Base-by-base conservation (phyloP, 495 filamentous ascomycete genomes). In the Aspergillus steynii region DNA sequence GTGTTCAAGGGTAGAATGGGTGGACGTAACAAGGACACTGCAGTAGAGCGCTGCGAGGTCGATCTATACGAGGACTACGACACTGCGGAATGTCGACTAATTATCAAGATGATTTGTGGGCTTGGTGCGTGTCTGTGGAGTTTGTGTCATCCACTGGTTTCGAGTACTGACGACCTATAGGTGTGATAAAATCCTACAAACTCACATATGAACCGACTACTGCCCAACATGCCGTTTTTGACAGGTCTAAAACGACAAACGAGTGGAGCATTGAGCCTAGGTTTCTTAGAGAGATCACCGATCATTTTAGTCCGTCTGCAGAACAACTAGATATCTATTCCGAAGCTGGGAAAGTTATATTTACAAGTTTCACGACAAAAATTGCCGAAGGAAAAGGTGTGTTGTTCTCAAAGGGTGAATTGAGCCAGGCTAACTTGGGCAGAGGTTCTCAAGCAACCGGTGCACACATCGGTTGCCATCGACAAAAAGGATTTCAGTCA, bases 341-440 rank as follows among this genome's bases (percentile, higher is more conserved):
- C 7, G 89, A 96, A 50, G 79, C 83, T 29, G 86, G 82, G 26
- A 83, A 85, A 60, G 85, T 81, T 0, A 87, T 90, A 51, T 96
- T 99, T 65, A 97, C 92, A 2, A 97, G 93, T 71, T 98, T 94
- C 67, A 98, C 94, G 1, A 95, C 96, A 66, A 97, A 95, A 71
- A 84, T 93, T 45, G 84, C 83, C 55, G 88, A 89, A 59, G 92
- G 91, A 10, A 95, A 90, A 80, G 90, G 91, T 91, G 74, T 29
- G 74, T n/a, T 46, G 25, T 20, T 51, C 34, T 53, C 25, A 49
- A 28, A 55, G 15, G 60, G 29, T 27, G 27, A 26, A 42, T 8
- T 20, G 12, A n/a, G 42, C 5, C 20, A 25, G 29, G 2, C 60
- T 71, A 59, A 71, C 61, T 50, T 31, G 31, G 37, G 14, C 52